Evolutionary conservation across 2,329 filamentous ascomycete genomes (phyloP).

Genomic region (Talaromyces sp.): DNA sequence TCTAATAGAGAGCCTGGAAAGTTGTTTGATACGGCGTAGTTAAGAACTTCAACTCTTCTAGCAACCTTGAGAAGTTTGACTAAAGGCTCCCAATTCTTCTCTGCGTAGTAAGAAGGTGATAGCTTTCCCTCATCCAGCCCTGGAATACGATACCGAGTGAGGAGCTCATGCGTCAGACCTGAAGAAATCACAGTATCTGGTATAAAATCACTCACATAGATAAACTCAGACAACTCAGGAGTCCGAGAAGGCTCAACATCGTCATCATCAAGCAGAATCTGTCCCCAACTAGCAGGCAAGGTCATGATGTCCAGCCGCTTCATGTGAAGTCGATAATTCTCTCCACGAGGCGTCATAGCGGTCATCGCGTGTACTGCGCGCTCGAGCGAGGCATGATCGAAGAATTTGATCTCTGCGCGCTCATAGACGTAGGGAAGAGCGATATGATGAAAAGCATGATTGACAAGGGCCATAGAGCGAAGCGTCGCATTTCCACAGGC

Average conservation of each 20-base stretch:
- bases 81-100: not conserved
- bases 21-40: too few relatives aligned
- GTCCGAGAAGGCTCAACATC: not conserved
- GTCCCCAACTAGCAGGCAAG: not conserved
- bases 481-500: not conserved
- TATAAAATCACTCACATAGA: not conserved
- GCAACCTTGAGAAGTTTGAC: not conserved
- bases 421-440: constrained; percentile 2
- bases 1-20: too few relatives aligned
- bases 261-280: constrained; percentile 3
- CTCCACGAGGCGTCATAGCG: not conserved
- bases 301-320: not conserved
- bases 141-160: not conserved
- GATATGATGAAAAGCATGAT: constrained; percentile 1
- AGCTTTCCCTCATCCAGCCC: not conserved
- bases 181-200: constrained; percentile 1
- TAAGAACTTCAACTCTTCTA: not conserved
- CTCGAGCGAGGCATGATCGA: not conserved
- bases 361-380: constrained; percentile 1
- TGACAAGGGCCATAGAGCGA: not conserved
- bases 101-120: not conserved
- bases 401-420: not conserved
- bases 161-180: not conserved
- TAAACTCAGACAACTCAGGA: not conserved
- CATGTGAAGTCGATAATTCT: constrained; percentile 2